Evolutionary conservation across 78 protist genomes (phyloP).

Genomic region (Anaeramoeba flamelloides): DNA sequence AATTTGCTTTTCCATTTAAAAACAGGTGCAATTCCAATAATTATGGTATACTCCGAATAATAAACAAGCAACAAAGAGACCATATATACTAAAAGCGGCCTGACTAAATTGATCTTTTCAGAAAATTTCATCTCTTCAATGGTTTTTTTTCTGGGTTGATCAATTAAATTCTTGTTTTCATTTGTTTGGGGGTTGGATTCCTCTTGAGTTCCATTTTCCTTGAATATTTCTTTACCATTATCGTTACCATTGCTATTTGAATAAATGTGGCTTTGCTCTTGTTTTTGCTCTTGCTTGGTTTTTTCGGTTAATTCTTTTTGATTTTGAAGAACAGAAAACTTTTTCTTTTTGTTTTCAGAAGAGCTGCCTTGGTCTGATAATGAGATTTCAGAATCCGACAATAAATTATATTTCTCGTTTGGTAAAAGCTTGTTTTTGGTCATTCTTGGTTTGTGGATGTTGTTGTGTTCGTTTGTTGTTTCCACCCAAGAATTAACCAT

Average conservation of each 20-base stretch:
- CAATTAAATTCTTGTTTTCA: background rate
- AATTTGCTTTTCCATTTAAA: background rate
- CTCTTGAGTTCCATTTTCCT: background rate
- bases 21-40: background rate
- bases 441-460: too few relatives aligned
- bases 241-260: background rate
- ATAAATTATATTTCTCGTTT: too few relatives aligned
- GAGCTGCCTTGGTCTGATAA: too few relatives aligned
- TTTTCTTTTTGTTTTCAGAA: too few relatives aligned
- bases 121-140: background rate
- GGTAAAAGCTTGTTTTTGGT: too few relatives aligned
- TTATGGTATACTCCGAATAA: background rate
- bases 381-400: too few relatives aligned
- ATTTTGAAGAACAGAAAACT: too few relatives aligned
- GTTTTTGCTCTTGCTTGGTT: background rate
- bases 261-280: background rate
- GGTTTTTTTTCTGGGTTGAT: background rate
- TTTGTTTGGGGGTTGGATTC: background rate
- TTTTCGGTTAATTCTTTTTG: too few relatives aligned
- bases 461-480: background rate
- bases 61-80: background rate
- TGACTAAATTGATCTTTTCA: background rate
- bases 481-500: too few relatives aligned
- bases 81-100: background rate
- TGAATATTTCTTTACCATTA: background rate